A percentile compares a stretch with the other conserved stretches of the same genome.
Evolutionary conservation across 305 asterid species (phyloP).

Genomic region (Striga hermonthica): DNA sequence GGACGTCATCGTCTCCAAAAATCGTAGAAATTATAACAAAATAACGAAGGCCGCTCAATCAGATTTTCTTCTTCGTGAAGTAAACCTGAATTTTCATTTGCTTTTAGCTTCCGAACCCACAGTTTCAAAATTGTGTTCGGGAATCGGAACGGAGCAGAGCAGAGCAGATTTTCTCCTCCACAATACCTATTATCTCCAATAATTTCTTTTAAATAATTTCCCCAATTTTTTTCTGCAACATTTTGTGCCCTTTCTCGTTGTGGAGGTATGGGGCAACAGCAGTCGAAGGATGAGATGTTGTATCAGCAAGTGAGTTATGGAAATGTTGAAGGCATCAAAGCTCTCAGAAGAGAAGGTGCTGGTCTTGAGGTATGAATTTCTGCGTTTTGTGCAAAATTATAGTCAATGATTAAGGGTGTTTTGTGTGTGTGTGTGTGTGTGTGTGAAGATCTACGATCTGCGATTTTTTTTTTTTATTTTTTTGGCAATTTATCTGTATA

Average conservation of each 20-base stretch:
- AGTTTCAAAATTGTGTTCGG: not conserved
- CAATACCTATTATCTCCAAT: not conserved
- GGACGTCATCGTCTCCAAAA: too few species aligned
- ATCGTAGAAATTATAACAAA: too few species aligned
- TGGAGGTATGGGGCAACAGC: slow-evolving; percentile 70
- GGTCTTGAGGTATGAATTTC: slow-evolving; percentile 70
- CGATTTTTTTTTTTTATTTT: too few species aligned
- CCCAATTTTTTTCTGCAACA: not conserved
- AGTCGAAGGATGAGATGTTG: slow-evolving; percentile 74
- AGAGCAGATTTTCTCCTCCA: not conserved
- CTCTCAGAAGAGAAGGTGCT: slow-evolving; percentile 82
- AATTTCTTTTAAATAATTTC: slow-evolving; percentile 10
- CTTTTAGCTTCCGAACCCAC: slow-evolving; percentile 7
- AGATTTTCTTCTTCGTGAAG: slow-evolving; percentile 29
- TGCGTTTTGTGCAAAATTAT: not conserved
- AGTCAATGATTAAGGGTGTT: too few species aligned
- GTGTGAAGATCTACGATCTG: too few species aligned
- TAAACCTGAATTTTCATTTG: slow-evolving; percentile 15
- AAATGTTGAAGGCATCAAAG: slow-evolving; percentile 67
- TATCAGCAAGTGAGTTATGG: slow-evolving; percentile 76
- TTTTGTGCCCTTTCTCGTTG: slow-evolving; percentile 11
- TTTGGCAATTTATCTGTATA: too few species aligned
- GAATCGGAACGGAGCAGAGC: slow-evolving; percentile 10
- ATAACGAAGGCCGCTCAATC: not conserved
- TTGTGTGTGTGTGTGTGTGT: too few species aligned